Conservation (phyloP, 805 yeast species). For the Starmerella sp. region DNA sequence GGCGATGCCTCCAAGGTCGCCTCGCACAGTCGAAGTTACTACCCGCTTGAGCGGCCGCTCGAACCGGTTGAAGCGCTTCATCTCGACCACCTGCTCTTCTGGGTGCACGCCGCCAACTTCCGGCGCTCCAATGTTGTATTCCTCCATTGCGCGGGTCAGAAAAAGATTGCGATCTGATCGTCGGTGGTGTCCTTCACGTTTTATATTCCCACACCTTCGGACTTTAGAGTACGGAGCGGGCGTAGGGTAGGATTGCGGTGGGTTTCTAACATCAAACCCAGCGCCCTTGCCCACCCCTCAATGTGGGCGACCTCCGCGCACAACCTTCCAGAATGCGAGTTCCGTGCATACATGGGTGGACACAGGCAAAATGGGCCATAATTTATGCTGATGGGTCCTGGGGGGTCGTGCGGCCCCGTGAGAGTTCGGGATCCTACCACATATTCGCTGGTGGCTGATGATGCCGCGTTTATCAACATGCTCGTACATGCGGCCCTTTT, state of each 20-base stretch:
- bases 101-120: background rate
- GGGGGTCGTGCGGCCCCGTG: too few species aligned
- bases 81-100: background rate
- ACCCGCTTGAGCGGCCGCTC: conserved; percentile 4
- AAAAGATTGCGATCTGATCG: too few species aligned
- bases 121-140: background rate
- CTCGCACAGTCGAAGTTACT: conserved; percentile 2
- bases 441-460: too few species aligned
- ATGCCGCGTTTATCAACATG: too few species aligned
- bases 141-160: background rate
- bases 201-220: background rate
- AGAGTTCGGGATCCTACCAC: too few species aligned
- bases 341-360: too few species aligned
- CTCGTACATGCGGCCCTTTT: background rate
- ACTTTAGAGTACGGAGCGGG: background rate
- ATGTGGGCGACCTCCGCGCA: background rate
- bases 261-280: background rate
- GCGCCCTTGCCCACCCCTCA: background rate
- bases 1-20: conserved; percentile 17
- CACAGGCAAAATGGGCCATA: too few species aligned
- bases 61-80: conserved; percentile 7
- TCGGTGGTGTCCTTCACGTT: background rate
- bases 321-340: background rate
- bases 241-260: background rate
- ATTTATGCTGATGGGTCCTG: too few species aligned